phyloP scores from a whole-genome alignment of 1,284 basidiomycete species.

The Puccinia horiana region DNA sequence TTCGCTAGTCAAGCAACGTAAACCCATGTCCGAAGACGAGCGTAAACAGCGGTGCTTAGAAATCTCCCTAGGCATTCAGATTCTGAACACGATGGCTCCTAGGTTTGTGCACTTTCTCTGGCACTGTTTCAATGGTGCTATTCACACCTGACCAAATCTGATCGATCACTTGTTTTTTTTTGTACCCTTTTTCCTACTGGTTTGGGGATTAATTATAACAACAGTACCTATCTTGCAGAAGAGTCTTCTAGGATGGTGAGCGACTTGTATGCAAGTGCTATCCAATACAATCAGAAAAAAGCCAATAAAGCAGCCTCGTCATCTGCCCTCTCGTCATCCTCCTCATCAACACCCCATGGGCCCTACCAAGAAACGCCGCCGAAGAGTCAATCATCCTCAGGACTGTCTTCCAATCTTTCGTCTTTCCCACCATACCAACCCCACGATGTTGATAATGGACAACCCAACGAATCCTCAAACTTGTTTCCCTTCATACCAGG shows the following conservation, averaged over 20 bases:
- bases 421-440: not conserved
- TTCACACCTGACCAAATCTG: not conserved
- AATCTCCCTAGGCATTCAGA: conserved; percentile 19
- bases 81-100: conserved; percentile 36
- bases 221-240: conserved; percentile 12
- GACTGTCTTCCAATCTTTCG: not conserved
- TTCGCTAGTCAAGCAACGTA: conserved; percentile 20
- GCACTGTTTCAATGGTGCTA: not conserved
- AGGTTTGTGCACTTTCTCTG: conserved; percentile 8
- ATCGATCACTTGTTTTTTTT: not conserved
- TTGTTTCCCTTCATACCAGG: not conserved
- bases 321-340: not conserved
- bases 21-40: not conserved
- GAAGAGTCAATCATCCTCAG: not conserved
- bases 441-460: not conserved
- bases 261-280: not conserved
- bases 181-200: not conserved
- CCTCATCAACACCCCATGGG: not conserved
- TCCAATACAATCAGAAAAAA: not conserved
- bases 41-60: not conserved
- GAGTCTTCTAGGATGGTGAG: not conserved
- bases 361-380: not conserved
- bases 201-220: not conserved
- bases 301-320: not conserved
- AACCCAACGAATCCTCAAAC: not conserved